Evolutionary conservation across 2,329 filamentous ascomycete genomes (phyloP).

Genomic region (Hypoxylon sp.): DNA sequence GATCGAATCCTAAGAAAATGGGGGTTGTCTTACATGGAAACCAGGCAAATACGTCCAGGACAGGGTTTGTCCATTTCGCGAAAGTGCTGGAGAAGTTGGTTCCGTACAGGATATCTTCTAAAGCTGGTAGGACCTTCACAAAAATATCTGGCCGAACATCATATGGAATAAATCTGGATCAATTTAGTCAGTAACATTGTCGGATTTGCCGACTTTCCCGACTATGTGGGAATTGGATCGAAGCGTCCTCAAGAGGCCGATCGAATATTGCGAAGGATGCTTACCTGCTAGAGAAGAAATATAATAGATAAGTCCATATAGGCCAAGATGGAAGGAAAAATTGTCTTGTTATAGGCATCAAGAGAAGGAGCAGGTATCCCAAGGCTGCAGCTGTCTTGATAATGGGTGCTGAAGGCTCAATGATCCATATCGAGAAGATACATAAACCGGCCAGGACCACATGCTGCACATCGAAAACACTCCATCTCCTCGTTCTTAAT

Average conservation of each 20-base stretch:
- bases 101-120: slow-evolving; percentile 97
- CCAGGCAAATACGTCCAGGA: slow-evolving; percentile 92
- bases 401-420: slow-evolving; percentile 85
- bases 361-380: slow-evolving; percentile 76
- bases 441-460: slow-evolving; percentile 79
- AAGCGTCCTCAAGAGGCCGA: not conserved
- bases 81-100: slow-evolving; percentile 97
- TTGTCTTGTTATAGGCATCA: slow-evolving; percentile 88
- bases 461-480: slow-evolving; percentile 88
- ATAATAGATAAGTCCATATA: slow-evolving; percentile 87
- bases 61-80: slow-evolving; percentile 86
- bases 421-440: slow-evolving; percentile 82
- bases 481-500: slow-evolving; percentile 84
- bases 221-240: not conserved
- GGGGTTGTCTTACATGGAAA: slow-evolving; percentile 71
- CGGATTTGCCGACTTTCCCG: not conserved
- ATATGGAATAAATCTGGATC: slow-evolving; percentile 84
- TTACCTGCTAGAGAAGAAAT: slow-evolving; percentile 95
- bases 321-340: slow-evolving; percentile 91
- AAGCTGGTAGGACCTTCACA: slow-evolving; percentile 92
- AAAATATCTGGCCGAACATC: slow-evolving; percentile 94
- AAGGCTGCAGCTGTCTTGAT: slow-evolving; percentile 81
- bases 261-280: slow-evolving; percentile 57
- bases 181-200: slow-evolving; percentile 16
- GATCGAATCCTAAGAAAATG: slow-evolving; percentile 3